Evolutionary conservation across 2,329 filamentous ascomycete species (phyloP).

Genomic region (Sclerotinia spermophila): DNA sequence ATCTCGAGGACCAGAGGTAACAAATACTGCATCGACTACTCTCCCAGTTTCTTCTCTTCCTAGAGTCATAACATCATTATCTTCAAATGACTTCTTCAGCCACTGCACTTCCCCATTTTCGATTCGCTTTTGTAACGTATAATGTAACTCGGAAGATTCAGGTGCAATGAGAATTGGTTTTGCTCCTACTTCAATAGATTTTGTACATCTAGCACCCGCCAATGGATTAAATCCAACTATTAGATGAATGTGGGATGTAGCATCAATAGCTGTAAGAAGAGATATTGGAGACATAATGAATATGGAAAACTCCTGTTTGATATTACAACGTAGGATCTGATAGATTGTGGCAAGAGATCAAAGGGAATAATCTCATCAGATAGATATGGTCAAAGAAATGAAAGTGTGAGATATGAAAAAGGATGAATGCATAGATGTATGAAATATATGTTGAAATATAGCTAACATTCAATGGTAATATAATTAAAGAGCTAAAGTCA

Average conservation of each 20-base stretch:
- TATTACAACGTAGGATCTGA: not conserved
- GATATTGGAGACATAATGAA: slow-evolving; percentile 38
- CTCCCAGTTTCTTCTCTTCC: slow-evolving; percentile 74
- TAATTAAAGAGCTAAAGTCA: not conserved
- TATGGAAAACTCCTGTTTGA: not conserved
- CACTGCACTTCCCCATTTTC: slow-evolving; percentile 64
- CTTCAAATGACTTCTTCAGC: slow-evolving; percentile 62
- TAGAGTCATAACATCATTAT: slow-evolving; percentile 67
- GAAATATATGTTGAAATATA: not conserved
- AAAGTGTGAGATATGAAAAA: not conserved
- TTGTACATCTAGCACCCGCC: slow-evolving; percentile 76
- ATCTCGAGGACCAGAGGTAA: slow-evolving; percentile 59
- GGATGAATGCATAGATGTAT: not conserved
- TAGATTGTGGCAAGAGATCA: not conserved
- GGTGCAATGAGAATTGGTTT: slow-evolving; percentile 75
- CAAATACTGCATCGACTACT: slow-evolving; percentile 89
- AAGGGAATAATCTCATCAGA: not conserved
- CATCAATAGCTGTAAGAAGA: slow-evolving; percentile 70
- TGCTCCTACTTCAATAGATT: slow-evolving; percentile 79
- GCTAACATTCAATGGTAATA: not conserved
- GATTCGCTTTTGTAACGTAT: slow-evolving; percentile 57
- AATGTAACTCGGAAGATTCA: slow-evolving; percentile 55
- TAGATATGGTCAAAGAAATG: not conserved
- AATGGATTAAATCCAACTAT: slow-evolving; percentile 83
- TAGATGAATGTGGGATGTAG: slow-evolving; percentile 70